Base-by-base conservation (phyloP, 176 grass and related monocot species). In the Oryza glumipatula region DNA sequence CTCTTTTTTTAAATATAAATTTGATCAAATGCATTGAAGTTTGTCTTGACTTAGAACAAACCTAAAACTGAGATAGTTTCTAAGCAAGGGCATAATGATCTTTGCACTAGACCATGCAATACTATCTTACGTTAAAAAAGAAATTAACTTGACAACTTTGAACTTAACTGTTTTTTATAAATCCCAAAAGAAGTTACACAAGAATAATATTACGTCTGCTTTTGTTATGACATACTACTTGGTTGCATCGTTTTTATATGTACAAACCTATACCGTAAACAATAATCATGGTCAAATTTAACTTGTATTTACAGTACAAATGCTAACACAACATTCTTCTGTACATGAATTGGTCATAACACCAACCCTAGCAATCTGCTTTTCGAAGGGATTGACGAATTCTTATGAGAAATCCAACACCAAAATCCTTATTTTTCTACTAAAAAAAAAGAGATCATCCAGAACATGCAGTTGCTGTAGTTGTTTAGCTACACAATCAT, bases 361-460 rank as follows among this genome's bases (percentile, higher is more conserved):
- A 58, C 2, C 54, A 58, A 15, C 54, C 14, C 7, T 21, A 8
- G 17, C 3, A 58, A 19, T 21, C 54, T 58, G 19, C 19, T 21
- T 58, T n/a, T n/a, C 54, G 19, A 58, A 58, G 1, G 17, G 14
- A 58, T 58, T 21, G 54, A 21, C 19, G 54, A 58, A 58, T 58
- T 58, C 54, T 58, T 23, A 76, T 67, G 28, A 76, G 44, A 76
- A 84, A 79, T 24, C 21, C 13, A 38, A 65, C 21, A 15, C 23
- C 7, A 33, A 44, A 74, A 30, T 11, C 10, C 4, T 13, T 41
- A 26, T 36, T 24, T 28, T 70, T 30, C 49, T 65, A 6, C 13
- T 22, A 36, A 71, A 54, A 36, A 70, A 54, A 80, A 65, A 73
- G 39, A 79, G 21, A 80, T 39, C 47, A 68, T 79, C 39, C 36